A percentile compares a stretch with the other conserved stretches of the same genome.
Conservation (phyloP, 768 basidiomycete genomes). For the Rhizopogon vulgaris region DNA sequence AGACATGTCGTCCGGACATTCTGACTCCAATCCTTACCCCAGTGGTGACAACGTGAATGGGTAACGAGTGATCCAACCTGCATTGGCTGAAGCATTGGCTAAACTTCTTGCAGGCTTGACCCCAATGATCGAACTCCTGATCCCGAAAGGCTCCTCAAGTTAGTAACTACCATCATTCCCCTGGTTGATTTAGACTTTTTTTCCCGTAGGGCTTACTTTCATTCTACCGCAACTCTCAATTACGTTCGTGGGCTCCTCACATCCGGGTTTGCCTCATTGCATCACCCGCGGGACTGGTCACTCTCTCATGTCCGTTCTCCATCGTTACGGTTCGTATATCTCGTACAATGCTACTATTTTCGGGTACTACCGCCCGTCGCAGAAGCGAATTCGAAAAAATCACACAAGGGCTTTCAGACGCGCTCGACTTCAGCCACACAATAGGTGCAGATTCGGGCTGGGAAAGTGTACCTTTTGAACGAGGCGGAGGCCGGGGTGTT, state of each 20-base stretch:
- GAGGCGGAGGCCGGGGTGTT: slow-evolving; percentile 62
- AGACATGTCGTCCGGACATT: background rate
- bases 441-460: slow-evolving; percentile 65
- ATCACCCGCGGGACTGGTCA: slow-evolving; percentile 90
- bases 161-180: slow-evolving; percentile 17
- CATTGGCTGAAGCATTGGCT: background rate
- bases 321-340: slow-evolving; percentile 50
- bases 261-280: slow-evolving; percentile 90
- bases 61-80: slow-evolving; percentile 28
- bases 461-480: slow-evolving; percentile 51
- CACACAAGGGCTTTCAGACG: slow-evolving; percentile 78
- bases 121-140: slow-evolving; percentile 81
- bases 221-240: slow-evolving; percentile 91
- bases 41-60: slow-evolving; percentile 98
- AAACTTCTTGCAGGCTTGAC: slow-evolving; percentile 43
- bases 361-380: slow-evolving; percentile 3
- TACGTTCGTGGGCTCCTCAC: slow-evolving; percentile 83
- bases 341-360: slow-evolving; percentile 2
- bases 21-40: slow-evolving; percentile 2
- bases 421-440: slow-evolving; percentile 87
- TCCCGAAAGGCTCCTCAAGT: slow-evolving; percentile 82
- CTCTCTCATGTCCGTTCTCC: slow-evolving; percentile 86
- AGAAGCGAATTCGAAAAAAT: slow-evolving; percentile 84
- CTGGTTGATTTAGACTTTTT: slow-evolving; percentile 4
- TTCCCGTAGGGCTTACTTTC: slow-evolving; percentile 81